Percentiles rank a stretch among this genome's conserved stretches.
phyloP scores from a whole-genome alignment of 306 rosid species.

The Fagus sylvatica region DNA sequence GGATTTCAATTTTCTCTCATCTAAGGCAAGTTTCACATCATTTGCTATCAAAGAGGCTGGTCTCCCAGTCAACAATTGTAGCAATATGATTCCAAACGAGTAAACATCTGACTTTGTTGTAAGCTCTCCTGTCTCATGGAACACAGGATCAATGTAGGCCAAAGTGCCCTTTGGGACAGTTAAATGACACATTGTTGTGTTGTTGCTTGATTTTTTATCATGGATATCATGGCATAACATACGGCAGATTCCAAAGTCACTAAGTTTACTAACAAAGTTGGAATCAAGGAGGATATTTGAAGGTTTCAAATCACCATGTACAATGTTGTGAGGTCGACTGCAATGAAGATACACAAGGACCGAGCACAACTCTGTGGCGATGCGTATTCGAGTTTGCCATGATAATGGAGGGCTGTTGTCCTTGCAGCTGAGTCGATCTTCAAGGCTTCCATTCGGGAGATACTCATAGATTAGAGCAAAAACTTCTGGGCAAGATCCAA shows the following conservation, averaged over 20 bases:
- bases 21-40: slow-evolving; percentile 42
- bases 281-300: slow-evolving; percentile 49
- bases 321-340: slow-evolving; percentile 45
- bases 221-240: slow-evolving; percentile 30
- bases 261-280: slow-evolving; percentile 46
- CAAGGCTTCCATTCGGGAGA: slow-evolving; percentile 58
- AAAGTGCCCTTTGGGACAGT: slow-evolving; percentile 48
- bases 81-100: slow-evolving; percentile 51
- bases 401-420: slow-evolving; percentile 48
- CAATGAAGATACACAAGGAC: slow-evolving; percentile 58
- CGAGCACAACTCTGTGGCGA: slow-evolving; percentile 53
- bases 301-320: slow-evolving; percentile 60
- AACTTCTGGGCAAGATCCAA: slow-evolving; percentile 55
- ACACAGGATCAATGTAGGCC: slow-evolving; percentile 52
- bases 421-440: slow-evolving; percentile 53
- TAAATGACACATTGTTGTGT: slow-evolving; percentile 34
- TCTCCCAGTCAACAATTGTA: slow-evolving; percentile 44
- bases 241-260: slow-evolving; percentile 60
- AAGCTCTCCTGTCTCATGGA: slow-evolving; percentile 44
- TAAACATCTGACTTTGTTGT: slow-evolving; percentile 54
- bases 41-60: slow-evolving; percentile 23
- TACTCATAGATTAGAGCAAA: slow-evolving; percentile 51
- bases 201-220: slow-evolving; percentile 25
- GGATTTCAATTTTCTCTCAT: slow-evolving; percentile 30
- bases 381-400: slow-evolving; percentile 53